Evolutionary conservation across 139 green algal species (phyloP).

Genomic region (Tetradesmus lagerheimii): DNA sequence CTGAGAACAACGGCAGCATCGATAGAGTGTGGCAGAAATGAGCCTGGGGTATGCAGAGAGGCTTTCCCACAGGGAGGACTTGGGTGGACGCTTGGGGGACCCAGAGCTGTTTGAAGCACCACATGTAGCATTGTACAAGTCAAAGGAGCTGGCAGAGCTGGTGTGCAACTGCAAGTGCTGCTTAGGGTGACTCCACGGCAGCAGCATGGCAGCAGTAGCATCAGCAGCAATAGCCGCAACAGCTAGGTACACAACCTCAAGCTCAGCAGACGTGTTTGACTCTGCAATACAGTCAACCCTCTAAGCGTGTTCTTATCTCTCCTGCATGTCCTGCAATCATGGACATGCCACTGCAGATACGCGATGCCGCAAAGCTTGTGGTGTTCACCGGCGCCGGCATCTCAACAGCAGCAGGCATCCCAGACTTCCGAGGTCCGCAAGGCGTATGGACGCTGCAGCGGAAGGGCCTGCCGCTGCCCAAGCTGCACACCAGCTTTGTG

Average conservation of each 20-base stretch:
- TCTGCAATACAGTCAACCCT: background rate
- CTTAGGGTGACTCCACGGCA: too few species aligned
- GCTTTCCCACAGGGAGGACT: slow-evolving; percentile 76
- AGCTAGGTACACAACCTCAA: background rate
- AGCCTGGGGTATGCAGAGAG: slow-evolving; percentile 73
- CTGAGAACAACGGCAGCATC: background rate
- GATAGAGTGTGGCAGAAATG: slow-evolving; percentile 31
- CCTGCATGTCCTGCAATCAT: background rate
- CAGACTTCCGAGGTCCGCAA: slow-evolving; percentile 92
- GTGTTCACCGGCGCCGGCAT: slow-evolving; percentile 96
- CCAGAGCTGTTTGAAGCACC: slow-evolving; percentile 71
- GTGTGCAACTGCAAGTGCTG: slow-evolving; percentile 43
- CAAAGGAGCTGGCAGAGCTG: slow-evolving; percentile 64
- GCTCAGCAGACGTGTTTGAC: background rate
- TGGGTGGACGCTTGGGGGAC: slow-evolving; percentile 84
- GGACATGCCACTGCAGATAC: slow-evolving; percentile 53
- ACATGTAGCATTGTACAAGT: slow-evolving; percentile 56
- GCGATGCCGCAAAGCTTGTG: slow-evolving; percentile 64
- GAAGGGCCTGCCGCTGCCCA: slow-evolving; percentile 63
- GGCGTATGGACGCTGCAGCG: slow-evolving; percentile 95
- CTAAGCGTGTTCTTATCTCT: background rate
- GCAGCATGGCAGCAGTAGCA: background rate
- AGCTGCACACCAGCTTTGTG: slow-evolving; percentile 78
- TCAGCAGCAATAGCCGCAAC: background rate
- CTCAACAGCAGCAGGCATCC: slow-evolving; percentile 91